Base-by-base conservation (phyloP, 148 eudicot species). In the Heliosperma pusillum region DNA sequence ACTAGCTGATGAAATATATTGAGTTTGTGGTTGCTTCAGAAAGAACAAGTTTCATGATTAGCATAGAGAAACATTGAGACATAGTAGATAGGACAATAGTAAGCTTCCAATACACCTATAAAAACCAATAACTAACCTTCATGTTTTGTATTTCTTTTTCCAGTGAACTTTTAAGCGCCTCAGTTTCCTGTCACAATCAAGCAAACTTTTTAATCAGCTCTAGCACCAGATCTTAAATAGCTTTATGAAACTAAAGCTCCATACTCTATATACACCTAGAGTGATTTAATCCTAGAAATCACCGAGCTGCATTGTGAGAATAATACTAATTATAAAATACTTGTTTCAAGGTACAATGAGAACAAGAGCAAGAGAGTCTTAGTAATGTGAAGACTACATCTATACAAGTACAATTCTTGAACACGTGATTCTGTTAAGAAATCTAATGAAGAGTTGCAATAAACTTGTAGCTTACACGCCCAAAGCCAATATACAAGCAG, bases 151-250 rank as follows among this genome's bases (percentile, higher is more conserved):
- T 82, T 85, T 88, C 90, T 70, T 76, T 85, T 75, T 57, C 79
- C 86, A 93, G 71, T 78, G 79, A 77, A 69, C 60, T 65, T 75
- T 73, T 88, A 72, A 93, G 92, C 64, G 83, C 83, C 70, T 86
- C 88, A 63, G 85, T 81, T 69, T 84, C 90, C 96, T 93, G 81
- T 29, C 77, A 72, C 55, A 74, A 47, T 62, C 24, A 69, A 76
- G 24, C 71, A 44, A 55, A 72, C 22, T 26, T 57, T 72, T 60
- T 70, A 33, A 71, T 29, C 9, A 29, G 27, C 26, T 20, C n/a
- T n/a, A n/a, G 8, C 9, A 57, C 20, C 60, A 19, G 2, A 57
- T 7, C 9, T 57, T 57, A 1, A 10, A 57, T 20, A 3, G 60
- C 60, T 20, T 19, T 57, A n/a, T 57, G 60, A 19, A 19, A 57